These are phyloP conservation scores for Glycine latifolia DNA, from an alignment of 306 rosid genomes.

Conservation along the genomic window DNA sequence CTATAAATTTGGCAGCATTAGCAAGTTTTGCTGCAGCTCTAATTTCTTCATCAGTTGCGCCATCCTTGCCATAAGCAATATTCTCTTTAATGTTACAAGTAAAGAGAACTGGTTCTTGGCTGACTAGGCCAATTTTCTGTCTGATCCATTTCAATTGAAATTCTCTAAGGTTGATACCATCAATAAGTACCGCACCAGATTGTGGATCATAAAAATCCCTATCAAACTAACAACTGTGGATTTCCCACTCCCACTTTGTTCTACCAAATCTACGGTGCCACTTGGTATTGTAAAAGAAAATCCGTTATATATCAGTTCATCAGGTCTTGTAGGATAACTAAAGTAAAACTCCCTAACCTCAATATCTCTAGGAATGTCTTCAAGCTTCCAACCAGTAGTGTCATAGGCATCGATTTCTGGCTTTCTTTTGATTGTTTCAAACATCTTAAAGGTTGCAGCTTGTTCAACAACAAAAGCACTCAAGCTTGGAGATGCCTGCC, in stretches of 20 bases:
- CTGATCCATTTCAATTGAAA: conserved; percentile 84
- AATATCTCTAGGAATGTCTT: conserved; percentile 56
- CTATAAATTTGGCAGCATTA: too few species aligned
- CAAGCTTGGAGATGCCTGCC: conserved; percentile 12
- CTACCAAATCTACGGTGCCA: conserved; percentile 77
- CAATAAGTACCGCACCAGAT: too few species aligned
- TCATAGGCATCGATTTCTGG: conserved; percentile 70
- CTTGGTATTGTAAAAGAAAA: conserved; percentile 64
- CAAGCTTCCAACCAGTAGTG: conserved; percentile 54
- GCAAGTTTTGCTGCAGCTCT: conserved; percentile 46
- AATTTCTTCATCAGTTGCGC: conserved; percentile 61
- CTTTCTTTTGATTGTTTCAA: conserved; percentile 2
- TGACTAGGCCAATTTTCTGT: conserved; percentile 78
- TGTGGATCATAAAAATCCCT: conserved; percentile 86
- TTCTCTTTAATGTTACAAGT: conserved; percentile 77
- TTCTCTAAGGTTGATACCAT: too few species aligned
- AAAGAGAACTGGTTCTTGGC: conserved; percentile 85
- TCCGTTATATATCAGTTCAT: conserved; percentile 55
- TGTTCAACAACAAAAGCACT: background rate
- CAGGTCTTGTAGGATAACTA: conserved; percentile 78
- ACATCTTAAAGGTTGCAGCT: conserved; percentile 14
- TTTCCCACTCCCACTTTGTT: conserved; percentile 90
- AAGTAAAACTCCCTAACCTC: conserved; percentile 62
- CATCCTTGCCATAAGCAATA: conserved; percentile 76
- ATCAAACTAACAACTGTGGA: conserved; percentile 82